Evolutionary conservation across 2,329 filamentous ascomycete species (phyloP).

Genomic region (Shiraia bambusicola): DNA sequence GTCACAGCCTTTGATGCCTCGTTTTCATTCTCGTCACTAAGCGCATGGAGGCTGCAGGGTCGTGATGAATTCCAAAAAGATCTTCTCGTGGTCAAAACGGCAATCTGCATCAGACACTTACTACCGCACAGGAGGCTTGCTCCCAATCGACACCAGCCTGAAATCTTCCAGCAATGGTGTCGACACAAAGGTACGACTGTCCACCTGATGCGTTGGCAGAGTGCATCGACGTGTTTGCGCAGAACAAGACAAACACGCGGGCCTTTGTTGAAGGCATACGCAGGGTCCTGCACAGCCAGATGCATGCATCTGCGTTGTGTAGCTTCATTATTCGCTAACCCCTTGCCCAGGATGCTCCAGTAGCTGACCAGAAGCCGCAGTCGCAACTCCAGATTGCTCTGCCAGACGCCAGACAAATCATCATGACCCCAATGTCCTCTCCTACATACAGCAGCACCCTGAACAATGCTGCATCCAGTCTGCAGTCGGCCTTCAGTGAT

Average conservation of each 20-base stretch:
- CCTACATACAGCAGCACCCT: conserved; percentile 33
- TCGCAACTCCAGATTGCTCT: conserved; percentile 34
- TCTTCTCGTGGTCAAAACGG: conserved; percentile 50
- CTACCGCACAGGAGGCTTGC: conserved; percentile 42
- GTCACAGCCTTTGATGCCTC: conserved; percentile 9
- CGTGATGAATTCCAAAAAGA: conserved; percentile 45
- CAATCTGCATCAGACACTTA: conserved; percentile 39
- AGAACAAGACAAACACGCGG: conserved; percentile 20
- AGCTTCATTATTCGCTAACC: conserved; percentile 36
- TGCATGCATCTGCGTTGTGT: conserved; percentile 32
- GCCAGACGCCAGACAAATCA: conserved; percentile 22
- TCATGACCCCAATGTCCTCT: conserved; percentile 27
- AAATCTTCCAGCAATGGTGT: conserved; percentile 9
- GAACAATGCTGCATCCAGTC: conserved; percentile 35
- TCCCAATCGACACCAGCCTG: conserved; percentile 37
- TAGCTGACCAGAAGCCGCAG: conserved; percentile 27
- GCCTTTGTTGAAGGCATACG: conserved; percentile 24
- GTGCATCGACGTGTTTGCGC: conserved; percentile 37
- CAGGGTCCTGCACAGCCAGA: conserved; percentile 19
- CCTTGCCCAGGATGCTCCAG: conserved; percentile 24
- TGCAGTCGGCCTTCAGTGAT: conserved; percentile 47
- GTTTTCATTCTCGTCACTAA: conserved; percentile 1
- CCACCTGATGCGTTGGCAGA: conserved; percentile 32
- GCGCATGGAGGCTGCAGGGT: conserved; percentile 3
- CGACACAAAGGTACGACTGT: conserved; percentile 35